These are phyloP conservation scores for Cytospora mali DNA, from an alignment of 2,329 filamentous ascomycete genomes.

Conservation along the genomic window DNA sequence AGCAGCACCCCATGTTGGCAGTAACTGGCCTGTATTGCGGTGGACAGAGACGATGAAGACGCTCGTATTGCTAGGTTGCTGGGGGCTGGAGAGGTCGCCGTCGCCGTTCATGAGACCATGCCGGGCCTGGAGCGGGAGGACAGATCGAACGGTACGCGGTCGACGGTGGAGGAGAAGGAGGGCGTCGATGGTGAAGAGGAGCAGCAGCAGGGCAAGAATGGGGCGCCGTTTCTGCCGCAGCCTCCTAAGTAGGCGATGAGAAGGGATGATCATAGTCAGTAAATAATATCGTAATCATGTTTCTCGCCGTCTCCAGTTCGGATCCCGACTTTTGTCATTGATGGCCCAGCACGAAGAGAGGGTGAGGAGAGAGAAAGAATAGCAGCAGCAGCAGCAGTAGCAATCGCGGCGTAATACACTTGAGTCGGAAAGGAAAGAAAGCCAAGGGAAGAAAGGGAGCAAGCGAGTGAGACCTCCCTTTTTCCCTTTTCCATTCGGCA, in stretches of 20 bases:
- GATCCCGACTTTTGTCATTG: neutral
- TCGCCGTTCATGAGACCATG: conserved; percentile 2
- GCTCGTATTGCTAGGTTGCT: conserved; percentile 34
- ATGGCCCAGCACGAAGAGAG: neutral
- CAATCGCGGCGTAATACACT: neutral
- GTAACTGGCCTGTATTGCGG: conserved; percentile 65
- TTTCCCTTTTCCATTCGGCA: no score
- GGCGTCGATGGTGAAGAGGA: conserved; percentile 41
- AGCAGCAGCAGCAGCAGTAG: no score
- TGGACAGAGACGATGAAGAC: conserved; percentile 70
- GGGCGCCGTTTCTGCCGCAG: conserved; percentile 40
- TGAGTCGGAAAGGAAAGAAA: neutral
- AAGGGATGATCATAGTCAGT: conserved; percentile 38
- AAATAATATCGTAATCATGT: conserved; percentile 5
- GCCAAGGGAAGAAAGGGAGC: neutral
- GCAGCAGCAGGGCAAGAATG: conserved; percentile 36
- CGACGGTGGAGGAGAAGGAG: conserved; percentile 37
- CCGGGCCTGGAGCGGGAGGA: conserved; percentile 29
- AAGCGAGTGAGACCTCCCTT: neutral
- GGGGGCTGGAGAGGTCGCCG: conserved; percentile 3
- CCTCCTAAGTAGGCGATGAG: conserved; percentile 38
- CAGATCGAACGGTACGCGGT: conserved; percentile 36
- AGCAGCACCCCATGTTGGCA: conserved; percentile 62
- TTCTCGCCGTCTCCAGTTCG: neutral
- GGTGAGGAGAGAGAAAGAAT: no score